These are phyloP conservation scores for Limonomyces culmigenus DNA, from an alignment of 1,284 basidiomycete genomes.

Conservation along the genomic window DNA sequence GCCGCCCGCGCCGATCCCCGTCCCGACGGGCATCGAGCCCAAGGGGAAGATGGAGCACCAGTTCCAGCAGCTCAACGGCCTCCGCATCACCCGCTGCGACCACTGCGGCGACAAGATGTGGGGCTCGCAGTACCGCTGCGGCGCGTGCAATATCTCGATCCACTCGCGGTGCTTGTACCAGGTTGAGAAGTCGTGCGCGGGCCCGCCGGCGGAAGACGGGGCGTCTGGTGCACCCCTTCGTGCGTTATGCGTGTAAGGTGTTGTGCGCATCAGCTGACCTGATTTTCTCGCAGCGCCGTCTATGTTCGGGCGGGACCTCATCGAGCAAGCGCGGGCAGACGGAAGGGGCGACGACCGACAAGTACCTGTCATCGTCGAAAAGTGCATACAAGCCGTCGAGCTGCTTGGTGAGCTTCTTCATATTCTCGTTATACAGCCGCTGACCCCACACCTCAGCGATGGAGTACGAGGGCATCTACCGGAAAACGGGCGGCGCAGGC, in stretches of 20 bases:
- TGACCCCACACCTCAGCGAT: slow-evolving; percentile 30
- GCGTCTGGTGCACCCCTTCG: slow-evolving; percentile 25
- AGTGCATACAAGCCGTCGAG: slow-evolving; percentile 91
- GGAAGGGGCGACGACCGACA: slow-evolving; percentile 29
- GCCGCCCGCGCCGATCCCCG: neutral
- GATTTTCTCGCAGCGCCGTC: slow-evolving; percentile 40
- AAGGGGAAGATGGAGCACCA: slow-evolving; percentile 37
- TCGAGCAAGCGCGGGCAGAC: slow-evolving; percentile 72
- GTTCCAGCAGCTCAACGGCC: slow-evolving; percentile 81
- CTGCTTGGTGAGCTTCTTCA: slow-evolving; percentile 39
- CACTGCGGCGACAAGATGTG: slow-evolving; percentile 97
- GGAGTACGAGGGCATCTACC: slow-evolving; percentile 91
- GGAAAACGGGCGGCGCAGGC: slow-evolving; percentile 88
- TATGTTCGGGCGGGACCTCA: slow-evolving; percentile 81
- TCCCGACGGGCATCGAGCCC: slow-evolving; percentile 4
- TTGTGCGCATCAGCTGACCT: too few species aligned
- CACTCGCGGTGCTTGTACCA: slow-evolving; percentile 57
- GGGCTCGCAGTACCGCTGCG: slow-evolving; percentile 86
- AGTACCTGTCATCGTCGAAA: slow-evolving; percentile 85
- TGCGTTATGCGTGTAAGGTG: too few species aligned
- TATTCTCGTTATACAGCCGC: slow-evolving; percentile 1
- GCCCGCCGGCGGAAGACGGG: slow-evolving; percentile 18
- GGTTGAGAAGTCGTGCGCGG: slow-evolving; percentile 39
- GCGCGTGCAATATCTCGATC: slow-evolving; percentile 58
- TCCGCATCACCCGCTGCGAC: slow-evolving; percentile 85